Evolutionary conservation across 805 yeast species (phyloP), one percentile per base, ranked within the genome.

Genomic region (Tetrapisispora fleetii): DNA sequence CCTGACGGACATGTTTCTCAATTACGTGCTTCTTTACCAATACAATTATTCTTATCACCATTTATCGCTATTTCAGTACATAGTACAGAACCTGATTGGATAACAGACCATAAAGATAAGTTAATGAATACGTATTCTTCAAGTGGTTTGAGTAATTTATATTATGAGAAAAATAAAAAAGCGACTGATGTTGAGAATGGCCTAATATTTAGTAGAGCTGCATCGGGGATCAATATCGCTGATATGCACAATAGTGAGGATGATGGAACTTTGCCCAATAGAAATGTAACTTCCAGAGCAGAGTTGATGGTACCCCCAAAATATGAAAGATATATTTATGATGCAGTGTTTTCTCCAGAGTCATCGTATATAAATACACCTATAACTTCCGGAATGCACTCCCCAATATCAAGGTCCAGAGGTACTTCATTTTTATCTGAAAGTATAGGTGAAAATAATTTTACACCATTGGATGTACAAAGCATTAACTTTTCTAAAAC

Each of bases 1-100:
- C 84, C 95, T 0, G 97, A 89, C 63, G 96, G 96, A 2, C 98
- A 91, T 61, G 81, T 83, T 2, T 87, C 96, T 0, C 97, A 90
- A 64, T 71, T 91, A 45, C 73, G 98, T 30, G 97, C 97, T 0
- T 83, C 96, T 0, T 70, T 91, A 53, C 98, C 98, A 0, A 72
- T 91, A 4, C 77, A 75, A 28, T 64, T 87, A 35, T 86, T 83
- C 64, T 82, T 88, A 24, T 77, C 83, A 5, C 96, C 98, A 9
- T 85, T 85, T 63, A 85, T 93, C 5, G 77, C 91, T 24, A 24
- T 41, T 19, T 21, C 30, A 5, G 17, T 28, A 4, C 28, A 32
- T 4, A 17, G 18, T 18, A 10, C 16, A 4, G 4, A n/a, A 9
- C 13, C 21, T 3, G 42, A 37, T 7, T 37, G n/a, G 37, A 47